phyloP scores from a whole-genome alignment of 306 rosid genomes.

The Vicia sativa region DNA sequence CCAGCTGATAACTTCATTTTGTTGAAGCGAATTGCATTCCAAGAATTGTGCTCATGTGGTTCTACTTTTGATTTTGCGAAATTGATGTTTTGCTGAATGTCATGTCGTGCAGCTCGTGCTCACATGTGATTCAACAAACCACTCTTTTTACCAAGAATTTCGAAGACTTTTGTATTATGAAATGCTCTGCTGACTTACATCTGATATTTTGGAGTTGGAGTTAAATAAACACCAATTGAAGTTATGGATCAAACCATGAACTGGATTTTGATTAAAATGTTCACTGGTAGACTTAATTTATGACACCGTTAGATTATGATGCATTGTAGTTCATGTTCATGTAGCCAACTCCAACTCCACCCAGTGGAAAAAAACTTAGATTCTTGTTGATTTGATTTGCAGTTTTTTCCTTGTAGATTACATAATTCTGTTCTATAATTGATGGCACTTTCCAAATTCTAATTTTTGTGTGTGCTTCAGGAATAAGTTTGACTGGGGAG shows the following conservation, averaged over 20 bases:
- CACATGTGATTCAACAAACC: conserved; percentile 2
- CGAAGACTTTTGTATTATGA: conserved; percentile 7
- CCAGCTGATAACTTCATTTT: conserved; percentile 16
- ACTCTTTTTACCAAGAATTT: background rate
- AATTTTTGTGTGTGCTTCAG: conserved; percentile 50
- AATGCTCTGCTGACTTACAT: background rate
- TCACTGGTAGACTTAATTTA: background rate
- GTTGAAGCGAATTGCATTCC: conserved; percentile 25
- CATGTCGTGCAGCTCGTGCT: conserved; percentile 13
- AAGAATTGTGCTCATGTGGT: background rate
- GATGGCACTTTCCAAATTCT: conserved; percentile 3
- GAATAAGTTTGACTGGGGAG: conserved; percentile 90
- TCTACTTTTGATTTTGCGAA: conserved; percentile 10
- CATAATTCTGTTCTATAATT: conserved; percentile 8
- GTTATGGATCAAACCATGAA: too few species aligned
- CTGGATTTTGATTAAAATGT: background rate
- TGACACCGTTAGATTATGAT: background rate
- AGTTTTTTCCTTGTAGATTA: background rate
- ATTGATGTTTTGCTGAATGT: conserved; percentile 26
- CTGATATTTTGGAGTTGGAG: too few species aligned
- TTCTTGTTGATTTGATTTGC: conserved; percentile 7
- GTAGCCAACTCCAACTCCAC: background rate
- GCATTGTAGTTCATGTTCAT: background rate
- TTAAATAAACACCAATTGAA: too few species aligned
- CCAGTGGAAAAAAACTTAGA: background rate